phyloP scores from a whole-genome alignment of 1,284 basidiomycete species.

The Cryptococcus sp. region DNA sequence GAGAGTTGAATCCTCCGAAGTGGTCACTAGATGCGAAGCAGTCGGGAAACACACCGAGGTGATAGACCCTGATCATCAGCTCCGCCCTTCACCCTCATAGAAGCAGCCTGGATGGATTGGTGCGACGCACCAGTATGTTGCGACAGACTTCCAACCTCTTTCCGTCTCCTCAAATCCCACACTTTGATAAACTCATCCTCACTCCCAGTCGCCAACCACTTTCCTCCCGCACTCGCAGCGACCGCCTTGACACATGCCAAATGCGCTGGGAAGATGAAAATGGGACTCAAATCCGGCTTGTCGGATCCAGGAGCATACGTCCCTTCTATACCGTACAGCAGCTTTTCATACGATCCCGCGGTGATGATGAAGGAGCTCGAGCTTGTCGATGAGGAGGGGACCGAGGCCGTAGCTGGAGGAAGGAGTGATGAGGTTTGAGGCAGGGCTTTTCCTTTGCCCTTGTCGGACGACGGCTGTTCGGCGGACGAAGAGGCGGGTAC shows the following conservation, averaged over 20 bases:
- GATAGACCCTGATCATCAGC: slow-evolving; percentile 64
- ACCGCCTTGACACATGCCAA: slow-evolving; percentile 86
- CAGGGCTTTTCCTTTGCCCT: slow-evolving; percentile 24
- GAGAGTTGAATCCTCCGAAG: slow-evolving; percentile 83
- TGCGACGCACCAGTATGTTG: slow-evolving; percentile 78
- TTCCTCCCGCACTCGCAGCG: slow-evolving; percentile 80
- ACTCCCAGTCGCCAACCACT: slow-evolving; percentile 92
- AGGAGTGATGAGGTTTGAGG: neutral
- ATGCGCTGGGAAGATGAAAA: slow-evolving; percentile 96
- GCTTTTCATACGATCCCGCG: slow-evolving; percentile 89
- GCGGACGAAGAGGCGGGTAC: no score
- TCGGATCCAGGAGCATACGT: slow-evolving; percentile 42
- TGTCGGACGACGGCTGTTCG: slow-evolving; percentile 2
- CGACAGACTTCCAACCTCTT: slow-evolving; percentile 87
- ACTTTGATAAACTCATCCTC: slow-evolving; percentile 94
- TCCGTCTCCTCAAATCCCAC: slow-evolving; percentile 86
- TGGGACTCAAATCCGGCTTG: slow-evolving; percentile 58
- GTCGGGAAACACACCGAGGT: slow-evolving; percentile 84
- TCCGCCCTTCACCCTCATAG: neutral
- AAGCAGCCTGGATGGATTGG: no score
- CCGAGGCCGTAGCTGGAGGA: neutral
- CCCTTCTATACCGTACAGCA: slow-evolving; percentile 85
- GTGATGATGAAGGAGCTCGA: slow-evolving; percentile 68
- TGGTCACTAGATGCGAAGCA: slow-evolving; percentile 78
- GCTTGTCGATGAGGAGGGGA: neutral